Evolutionary conservation across 176 grass and related monocot genomes (phyloP).

Genomic region (Triticum timopheevii): DNA sequence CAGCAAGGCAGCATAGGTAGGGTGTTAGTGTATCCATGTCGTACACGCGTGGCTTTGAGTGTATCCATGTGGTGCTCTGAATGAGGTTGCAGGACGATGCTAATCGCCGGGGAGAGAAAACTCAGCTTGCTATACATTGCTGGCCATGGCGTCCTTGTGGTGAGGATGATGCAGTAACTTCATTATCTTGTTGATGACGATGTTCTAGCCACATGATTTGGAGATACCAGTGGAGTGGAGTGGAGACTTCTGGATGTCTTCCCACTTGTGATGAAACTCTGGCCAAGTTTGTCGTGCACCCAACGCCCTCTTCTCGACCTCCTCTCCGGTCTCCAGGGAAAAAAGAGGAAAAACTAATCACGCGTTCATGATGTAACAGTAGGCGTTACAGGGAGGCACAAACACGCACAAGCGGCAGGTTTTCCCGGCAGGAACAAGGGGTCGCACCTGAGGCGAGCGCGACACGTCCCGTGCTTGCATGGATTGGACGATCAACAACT

Average conservation of each 20-base stretch:
- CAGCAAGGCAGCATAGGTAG: not conserved
- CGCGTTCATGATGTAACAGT: not conserved
- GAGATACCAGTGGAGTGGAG: not conserved
- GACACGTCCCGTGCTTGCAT: not conserved
- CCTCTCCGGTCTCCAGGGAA: no score
- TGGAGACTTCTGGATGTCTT: not conserved
- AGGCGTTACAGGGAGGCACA: not conserved
- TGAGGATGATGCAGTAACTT: not conserved
- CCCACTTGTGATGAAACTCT: not conserved
- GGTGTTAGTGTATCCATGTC: not conserved
- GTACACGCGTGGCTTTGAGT: not conserved
- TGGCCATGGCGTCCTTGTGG: not conserved
- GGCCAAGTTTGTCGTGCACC: not conserved
- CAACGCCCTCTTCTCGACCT: not conserved
- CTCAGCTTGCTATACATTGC: not conserved
- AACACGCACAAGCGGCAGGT: not conserved
- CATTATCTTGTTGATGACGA: not conserved
- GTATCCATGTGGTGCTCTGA: not conserved
- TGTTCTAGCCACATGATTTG: not conserved
- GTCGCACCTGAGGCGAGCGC: not conserved
- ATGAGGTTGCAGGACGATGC: not conserved
- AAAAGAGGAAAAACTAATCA: not conserved
- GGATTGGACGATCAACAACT: no score
- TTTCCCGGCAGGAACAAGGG: conserved; percentile 2
- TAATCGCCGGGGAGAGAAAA: not conserved